Evolutionary conservation across 2,329 filamentous ascomycete species (phyloP), one percentile per base, ranked within the genome.

Genomic region (Tolypocladium amazonense): DNA sequence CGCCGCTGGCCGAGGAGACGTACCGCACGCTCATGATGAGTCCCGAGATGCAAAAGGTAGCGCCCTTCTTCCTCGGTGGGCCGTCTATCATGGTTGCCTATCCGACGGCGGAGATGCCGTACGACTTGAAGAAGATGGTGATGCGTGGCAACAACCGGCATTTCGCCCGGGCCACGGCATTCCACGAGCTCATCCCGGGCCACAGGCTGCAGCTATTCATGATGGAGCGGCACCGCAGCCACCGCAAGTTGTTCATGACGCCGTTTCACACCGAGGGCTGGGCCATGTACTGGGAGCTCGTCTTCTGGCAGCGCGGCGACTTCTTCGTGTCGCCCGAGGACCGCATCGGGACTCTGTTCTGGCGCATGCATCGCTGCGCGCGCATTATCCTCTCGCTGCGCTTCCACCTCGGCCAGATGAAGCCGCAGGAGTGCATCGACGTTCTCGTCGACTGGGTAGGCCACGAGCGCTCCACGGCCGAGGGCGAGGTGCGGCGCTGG

Each of bases 241-340:
- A 85, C 67, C 76, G 82, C 6, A 67, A 69, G 25, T 65, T 84
- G 8, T 85, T 85, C 67, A 69, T 72, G 37, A 85, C 82, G 1
- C 80, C 82, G 0, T 85, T 86, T 65, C 84, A 77, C 71, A 77
- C 82, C 43, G 83, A 86, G 67, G 83, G 83, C 23, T 85, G 82
- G 82, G 79, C 82, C 12, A 76, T 84, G 63, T 86, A 86, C 67
- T 85, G 82, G 82, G 83, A 86, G 70, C 73, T 84, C 64, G 67
- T 83, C 23, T 73, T 86, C 20, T 86, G 81, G 81, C 69, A 80
- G 50, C 74, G 79, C 35, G 75, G 75, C 37, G 76, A 78, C 63
- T 85, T 84, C 64, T 76, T 79, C 59, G 71, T 72, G 4, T 73
- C 74, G 0, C 74, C 82, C 0, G 77, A 81, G 61, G 79, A 85